Conservation (phyloP, 192 early-diverging fungal species). For the Backusella tarrabulga region DNA sequence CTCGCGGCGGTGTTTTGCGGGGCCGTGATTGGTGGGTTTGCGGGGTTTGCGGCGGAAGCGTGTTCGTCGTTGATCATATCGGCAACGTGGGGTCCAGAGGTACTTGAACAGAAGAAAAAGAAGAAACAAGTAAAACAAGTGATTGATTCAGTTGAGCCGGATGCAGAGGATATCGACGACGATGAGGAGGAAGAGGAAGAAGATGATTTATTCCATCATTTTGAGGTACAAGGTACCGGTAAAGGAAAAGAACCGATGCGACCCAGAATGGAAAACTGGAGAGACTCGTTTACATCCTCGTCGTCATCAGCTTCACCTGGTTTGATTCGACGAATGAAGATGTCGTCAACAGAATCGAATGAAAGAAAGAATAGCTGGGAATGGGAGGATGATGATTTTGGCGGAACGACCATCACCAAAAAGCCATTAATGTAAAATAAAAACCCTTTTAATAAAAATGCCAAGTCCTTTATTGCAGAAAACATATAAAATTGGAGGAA, state of each 20-base stretch:
- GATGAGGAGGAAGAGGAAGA: background rate
- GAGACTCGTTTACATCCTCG: background rate
- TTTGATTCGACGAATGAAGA: background rate
- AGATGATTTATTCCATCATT: background rate
- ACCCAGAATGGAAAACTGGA: background rate
- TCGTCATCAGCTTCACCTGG: background rate
- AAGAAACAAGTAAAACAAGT: background rate
- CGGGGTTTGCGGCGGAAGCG: conserved; percentile 29
- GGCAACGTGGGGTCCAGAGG: conserved; percentile 25
- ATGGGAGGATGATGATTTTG: conserved; percentile 11
- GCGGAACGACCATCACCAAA: background rate
- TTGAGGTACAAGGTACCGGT: background rate
- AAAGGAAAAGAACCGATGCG: background rate
- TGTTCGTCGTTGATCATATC: conserved; percentile 23
- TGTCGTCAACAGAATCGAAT: background rate
- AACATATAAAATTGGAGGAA: background rate
- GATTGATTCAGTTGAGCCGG: background rate
- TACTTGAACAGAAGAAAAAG: background rate
- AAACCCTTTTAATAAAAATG: no score
- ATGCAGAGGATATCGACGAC: background rate
- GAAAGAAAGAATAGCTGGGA: background rate
- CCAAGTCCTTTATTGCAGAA: no score
- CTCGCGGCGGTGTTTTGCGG: conserved; percentile 25
- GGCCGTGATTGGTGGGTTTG: conserved; percentile 32
- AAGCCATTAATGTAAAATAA: background rate